phyloP scores from a whole-genome alignment of 2,329 filamentous ascomycete genomes.

The Talaromyces islandicus region DNA sequence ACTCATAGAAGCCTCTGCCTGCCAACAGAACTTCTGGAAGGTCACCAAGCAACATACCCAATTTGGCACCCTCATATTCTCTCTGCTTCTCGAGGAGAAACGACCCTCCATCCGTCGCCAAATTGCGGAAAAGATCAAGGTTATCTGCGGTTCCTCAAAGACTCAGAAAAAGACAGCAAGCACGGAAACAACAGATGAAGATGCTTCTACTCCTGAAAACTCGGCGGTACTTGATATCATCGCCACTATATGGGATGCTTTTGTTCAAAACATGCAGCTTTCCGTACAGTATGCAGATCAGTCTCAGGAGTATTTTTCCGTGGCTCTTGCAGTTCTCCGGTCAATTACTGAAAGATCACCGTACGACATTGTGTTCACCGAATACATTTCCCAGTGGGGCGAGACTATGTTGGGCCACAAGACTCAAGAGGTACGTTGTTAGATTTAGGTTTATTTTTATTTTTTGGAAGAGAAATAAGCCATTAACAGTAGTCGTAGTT shows the following conservation, averaged over 20 bases:
- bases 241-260: conserved; percentile 40
- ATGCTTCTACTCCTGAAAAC: conserved; percentile 17
- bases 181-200: conserved; percentile 12
- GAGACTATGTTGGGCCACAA: conserved; percentile 36
- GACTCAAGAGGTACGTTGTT: conserved; percentile 33
- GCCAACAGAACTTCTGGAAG: conserved; percentile 42
- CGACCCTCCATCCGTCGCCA: conserved; percentile 33
- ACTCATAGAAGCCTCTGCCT: conserved; percentile 44
- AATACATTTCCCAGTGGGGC: conserved; percentile 40
- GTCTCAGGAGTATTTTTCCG: conserved; percentile 43
- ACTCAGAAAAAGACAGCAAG: conserved; percentile 22
- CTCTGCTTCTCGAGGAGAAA: conserved; percentile 40
- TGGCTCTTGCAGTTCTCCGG: conserved; percentile 37
- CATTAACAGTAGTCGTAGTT: conserved; percentile 29
- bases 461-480: background rate
- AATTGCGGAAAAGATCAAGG: conserved; percentile 32
- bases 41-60: conserved; percentile 33
- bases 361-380: conserved; percentile 28
- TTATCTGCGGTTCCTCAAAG: conserved; percentile 29
- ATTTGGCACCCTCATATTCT: conserved; percentile 33
- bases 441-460: no score
- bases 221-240: conserved; percentile 33
- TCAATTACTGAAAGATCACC: conserved; percentile 35
- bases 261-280: conserved; percentile 35
- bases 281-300: conserved; percentile 30